Base-by-base conservation (phyloP, 208 protist genomes). In the Acanthamoeba culbertsoni region DNA sequence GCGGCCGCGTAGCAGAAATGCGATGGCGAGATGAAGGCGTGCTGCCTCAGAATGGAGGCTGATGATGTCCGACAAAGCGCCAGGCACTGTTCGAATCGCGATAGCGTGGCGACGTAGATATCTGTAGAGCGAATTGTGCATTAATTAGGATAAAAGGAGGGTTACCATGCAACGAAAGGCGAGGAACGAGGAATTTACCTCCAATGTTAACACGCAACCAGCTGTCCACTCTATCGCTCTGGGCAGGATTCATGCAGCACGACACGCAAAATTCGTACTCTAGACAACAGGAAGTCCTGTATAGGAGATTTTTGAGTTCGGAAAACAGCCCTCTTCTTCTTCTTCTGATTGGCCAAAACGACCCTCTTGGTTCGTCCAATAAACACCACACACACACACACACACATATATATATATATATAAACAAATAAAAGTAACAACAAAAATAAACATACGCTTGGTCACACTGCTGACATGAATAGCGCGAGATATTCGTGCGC, bases 261-360 rank as follows among this genome's bases (percentile, higher is more conserved):
- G 73, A 84, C n/a, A 84, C 73, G n/a, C 73, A 84, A 35, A 84
- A 84, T 33, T 84, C 73, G 45, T 84, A 84, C 43, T 84, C 73
- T 14, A 84, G 33, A 31, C 73, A 84, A n/a, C 73, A 84, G 7
- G 73, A 28, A 0, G 73, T 84, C 73, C 73, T 84, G 40, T 35
- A 5, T n/a, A 62, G 55, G 18, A 23, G n/a, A n/a, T n/a, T n/a
- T n/a, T n/a, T n/a, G n/a, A n/a, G n/a, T n/a, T n/a, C n/a, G n/a
- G n/a, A n/a, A n/a, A n/a, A n/a, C n/a, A n/a, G n/a, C n/a, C n/a
- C n/a, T n/a, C n/a, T n/a, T n/a, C n/a, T n/a, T n/a, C n/a, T n/a
- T n/a, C n/a, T n/a, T n/a, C n/a, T n/a, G n/a, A n/a, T n/a, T n/a
- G n/a, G n/a, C n/a, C n/a, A n/a, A n/a, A n/a, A n/a, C n/a, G n/a